Evolutionary conservation across 176 grass and related monocot genomes (phyloP).

Genomic region (Phoenix roebelenii): DNA sequence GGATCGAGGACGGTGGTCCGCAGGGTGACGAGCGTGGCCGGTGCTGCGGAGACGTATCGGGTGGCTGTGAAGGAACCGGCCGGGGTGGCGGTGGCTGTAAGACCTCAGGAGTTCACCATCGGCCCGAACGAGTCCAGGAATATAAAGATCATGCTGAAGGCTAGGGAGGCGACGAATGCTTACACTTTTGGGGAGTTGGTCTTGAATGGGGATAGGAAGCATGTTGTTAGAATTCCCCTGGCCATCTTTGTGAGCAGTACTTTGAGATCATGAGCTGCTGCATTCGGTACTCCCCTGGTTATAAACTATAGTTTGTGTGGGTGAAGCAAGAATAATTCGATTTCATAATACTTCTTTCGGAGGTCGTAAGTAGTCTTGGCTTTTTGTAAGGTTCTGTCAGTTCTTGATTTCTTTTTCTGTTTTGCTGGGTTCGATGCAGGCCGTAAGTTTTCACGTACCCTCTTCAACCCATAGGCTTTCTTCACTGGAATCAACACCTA

Average conservation of each 20-base stretch:
- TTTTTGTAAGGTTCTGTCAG: too few relatives aligned
- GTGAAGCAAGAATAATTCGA: too few relatives aligned
- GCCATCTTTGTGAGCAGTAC: constrained; percentile 42
- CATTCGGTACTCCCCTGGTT: too few relatives aligned
- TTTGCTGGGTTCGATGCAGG: too few relatives aligned
- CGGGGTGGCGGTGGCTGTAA: constrained; percentile 48
- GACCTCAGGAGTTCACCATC: constrained; percentile 40
- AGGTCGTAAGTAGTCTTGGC: too few relatives aligned
- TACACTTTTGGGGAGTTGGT: constrained; percentile 76
- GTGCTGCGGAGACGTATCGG: constrained; percentile 45
- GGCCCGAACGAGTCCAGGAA: constrained; percentile 28
- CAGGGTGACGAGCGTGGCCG: constrained; percentile 43
- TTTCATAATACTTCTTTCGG: too few relatives aligned
- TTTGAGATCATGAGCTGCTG: neutral
- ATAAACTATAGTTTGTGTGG: too few relatives aligned
- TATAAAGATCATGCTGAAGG: constrained; percentile 44
- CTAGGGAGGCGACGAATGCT: constrained; percentile 30
- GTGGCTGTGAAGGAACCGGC: constrained; percentile 43
- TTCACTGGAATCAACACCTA: too few relatives aligned
- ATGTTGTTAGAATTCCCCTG: constrained; percentile 58
- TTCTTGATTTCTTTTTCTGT: too few relatives aligned
- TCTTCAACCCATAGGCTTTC: too few relatives aligned
- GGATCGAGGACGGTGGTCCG: constrained; percentile 49
- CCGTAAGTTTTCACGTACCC: too few relatives aligned
- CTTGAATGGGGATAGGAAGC: constrained; percentile 50